phyloP scores from a whole-genome alignment of 2,329 filamentous ascomycete genomes.

The Delphinella strobiligena region DNA sequence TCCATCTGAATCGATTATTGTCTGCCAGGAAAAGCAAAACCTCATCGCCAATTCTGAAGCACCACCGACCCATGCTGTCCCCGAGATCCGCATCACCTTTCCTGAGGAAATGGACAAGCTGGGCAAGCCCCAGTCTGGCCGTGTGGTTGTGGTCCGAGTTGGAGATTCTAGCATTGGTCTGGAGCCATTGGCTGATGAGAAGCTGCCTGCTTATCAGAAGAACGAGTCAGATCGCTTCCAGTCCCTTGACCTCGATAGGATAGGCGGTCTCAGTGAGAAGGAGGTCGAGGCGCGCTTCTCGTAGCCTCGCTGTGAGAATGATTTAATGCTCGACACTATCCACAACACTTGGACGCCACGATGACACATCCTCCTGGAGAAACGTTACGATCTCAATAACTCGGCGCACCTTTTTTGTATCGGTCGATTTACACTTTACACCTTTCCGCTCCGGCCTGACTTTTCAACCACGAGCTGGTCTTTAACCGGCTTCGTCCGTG shows the following conservation, averaged over 20 bases:
- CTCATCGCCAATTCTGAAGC: slow-evolving; percentile 65
- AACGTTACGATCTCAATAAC: slow-evolving; percentile 7
- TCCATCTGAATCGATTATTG: slow-evolving; percentile 52
- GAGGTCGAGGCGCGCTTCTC: slow-evolving; percentile 24
- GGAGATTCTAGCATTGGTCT: slow-evolving; percentile 81
- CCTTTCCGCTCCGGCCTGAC: not conserved
- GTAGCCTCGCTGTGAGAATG: slow-evolving; percentile 4
- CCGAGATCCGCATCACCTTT: slow-evolving; percentile 97
- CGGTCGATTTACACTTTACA: too few species aligned
- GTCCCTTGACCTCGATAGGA: slow-evolving; percentile 85
- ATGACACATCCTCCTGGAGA: not conserved
- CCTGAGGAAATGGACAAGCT: slow-evolving; percentile 82
- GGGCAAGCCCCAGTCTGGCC: slow-evolving; percentile 70
- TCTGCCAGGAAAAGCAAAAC: slow-evolving; percentile 68
- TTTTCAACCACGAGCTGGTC: not conserved
- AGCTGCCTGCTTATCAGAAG: slow-evolving; percentile 82
- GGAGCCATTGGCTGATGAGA: slow-evolving; percentile 61
- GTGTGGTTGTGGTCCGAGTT: slow-evolving; percentile 83
- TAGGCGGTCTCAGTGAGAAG: slow-evolving; percentile 92
- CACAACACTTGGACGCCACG: too few species aligned
- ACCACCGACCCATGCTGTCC: slow-evolving; percentile 70
- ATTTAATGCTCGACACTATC: too few species aligned
- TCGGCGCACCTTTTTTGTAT: not conserved
- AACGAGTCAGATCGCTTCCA: slow-evolving; percentile 67
- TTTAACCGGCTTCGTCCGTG: not conserved